Conservation (phyloP, 2,329 filamentous ascomycete species). For the Xylariaceae sp. region DNA sequence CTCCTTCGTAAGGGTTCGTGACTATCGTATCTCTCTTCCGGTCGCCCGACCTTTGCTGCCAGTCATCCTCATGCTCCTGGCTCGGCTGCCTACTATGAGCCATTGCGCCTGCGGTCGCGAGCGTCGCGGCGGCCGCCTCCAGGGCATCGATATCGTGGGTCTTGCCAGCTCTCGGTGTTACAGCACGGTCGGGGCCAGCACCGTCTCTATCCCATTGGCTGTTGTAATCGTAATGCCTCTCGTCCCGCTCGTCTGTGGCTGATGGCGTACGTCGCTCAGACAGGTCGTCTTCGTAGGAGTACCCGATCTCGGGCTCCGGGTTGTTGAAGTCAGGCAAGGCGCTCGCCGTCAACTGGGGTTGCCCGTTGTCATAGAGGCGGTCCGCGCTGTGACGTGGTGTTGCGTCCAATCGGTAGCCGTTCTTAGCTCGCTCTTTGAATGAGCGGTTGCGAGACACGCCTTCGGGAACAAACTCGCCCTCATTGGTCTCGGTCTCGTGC, state of each 20-base stretch:
- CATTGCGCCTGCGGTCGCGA: slow-evolving; percentile 44
- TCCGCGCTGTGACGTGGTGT: slow-evolving; percentile 56
- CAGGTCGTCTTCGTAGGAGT: slow-evolving; percentile 44
- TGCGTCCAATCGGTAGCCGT: slow-evolving; percentile 48
- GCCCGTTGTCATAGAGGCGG: slow-evolving; percentile 46
- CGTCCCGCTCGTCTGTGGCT: slow-evolving; percentile 67
- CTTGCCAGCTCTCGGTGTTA: slow-evolving; percentile 27
- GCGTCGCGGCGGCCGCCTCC: slow-evolving; percentile 51
- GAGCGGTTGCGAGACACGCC: slow-evolving; percentile 57
- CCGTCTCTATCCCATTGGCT: slow-evolving; percentile 29
- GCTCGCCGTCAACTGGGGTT: slow-evolving; percentile 58
- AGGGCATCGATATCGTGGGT: slow-evolving; percentile 31
- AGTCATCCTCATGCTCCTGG: slow-evolving; percentile 59
- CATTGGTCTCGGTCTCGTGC: slow-evolving; percentile 29
- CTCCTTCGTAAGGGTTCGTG: slow-evolving; percentile 62
- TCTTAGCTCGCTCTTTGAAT: slow-evolving; percentile 59
- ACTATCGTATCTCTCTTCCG: slow-evolving; percentile 61
- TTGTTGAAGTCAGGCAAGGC: slow-evolving; percentile 64
- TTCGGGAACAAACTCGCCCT: slow-evolving; percentile 39
- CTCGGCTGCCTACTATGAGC: slow-evolving; percentile 49
- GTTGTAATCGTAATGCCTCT: slow-evolving; percentile 29
- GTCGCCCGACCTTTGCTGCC: slow-evolving; percentile 57
- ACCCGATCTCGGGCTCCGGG: slow-evolving; percentile 73
- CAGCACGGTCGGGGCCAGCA: slow-evolving; percentile 29
- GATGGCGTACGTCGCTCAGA: slow-evolving; percentile 74